Conservation (phyloP, 257 asterid genomes). For the Petrea volubilis region DNA sequence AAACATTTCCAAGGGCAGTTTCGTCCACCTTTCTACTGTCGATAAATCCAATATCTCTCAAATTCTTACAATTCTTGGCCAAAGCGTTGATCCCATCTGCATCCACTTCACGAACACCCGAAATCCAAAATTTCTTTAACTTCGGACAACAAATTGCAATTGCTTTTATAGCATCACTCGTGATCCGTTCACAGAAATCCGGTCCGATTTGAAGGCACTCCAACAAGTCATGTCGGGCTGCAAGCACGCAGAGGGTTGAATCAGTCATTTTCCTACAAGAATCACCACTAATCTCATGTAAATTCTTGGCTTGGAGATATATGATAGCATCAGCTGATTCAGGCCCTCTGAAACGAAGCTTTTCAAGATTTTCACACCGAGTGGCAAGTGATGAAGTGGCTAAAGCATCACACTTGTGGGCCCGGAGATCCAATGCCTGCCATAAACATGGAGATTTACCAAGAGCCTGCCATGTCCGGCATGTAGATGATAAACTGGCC, state of each 20-base stretch:
- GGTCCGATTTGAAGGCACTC: conserved; percentile 85
- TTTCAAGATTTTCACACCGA: conserved; percentile 60
- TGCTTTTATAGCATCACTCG: conserved; percentile 73
- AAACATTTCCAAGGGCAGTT: conserved; percentile 53
- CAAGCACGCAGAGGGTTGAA: conserved; percentile 69
- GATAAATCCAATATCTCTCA: conserved; percentile 68
- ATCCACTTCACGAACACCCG: conserved; percentile 70
- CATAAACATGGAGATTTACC: conserved; percentile 69
- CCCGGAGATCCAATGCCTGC: conserved; percentile 68
- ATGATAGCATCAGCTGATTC: conserved; percentile 74
- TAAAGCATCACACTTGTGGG: conserved; percentile 57
- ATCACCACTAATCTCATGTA: conserved; percentile 69
- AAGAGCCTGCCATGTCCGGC: conserved; percentile 65
- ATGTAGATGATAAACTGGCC: conserved; percentile 78
- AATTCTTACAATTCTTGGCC: conserved; percentile 55
- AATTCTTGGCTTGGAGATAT: conserved; percentile 59
- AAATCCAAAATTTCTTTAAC: conserved; percentile 64
- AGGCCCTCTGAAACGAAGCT: conserved; percentile 75
- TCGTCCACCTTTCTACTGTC: conserved; percentile 72
- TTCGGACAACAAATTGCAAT: conserved; percentile 66
- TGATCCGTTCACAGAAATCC: conserved; percentile 75
- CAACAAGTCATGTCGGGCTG: conserved; percentile 71
- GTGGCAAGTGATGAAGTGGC: conserved; percentile 63
- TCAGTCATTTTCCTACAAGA: conserved; percentile 69
- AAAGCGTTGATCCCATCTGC: conserved; percentile 72